phyloP scores from a whole-genome alignment of 2,329 filamentous ascomycete genomes.

The Huntiella bhutanensis region DNA sequence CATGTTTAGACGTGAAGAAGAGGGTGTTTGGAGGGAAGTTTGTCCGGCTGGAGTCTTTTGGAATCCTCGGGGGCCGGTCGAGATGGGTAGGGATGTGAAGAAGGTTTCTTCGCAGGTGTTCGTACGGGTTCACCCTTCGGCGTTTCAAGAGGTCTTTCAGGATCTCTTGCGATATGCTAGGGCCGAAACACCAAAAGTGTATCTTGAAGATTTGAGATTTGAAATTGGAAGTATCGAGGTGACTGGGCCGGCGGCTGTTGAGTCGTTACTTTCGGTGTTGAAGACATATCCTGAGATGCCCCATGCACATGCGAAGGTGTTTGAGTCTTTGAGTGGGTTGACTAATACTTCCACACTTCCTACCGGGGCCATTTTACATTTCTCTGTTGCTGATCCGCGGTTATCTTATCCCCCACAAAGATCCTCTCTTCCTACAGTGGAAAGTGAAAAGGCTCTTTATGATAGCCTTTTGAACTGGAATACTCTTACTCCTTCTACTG shows the following conservation, averaged over 20 bases:
- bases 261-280: constrained; percentile 53
- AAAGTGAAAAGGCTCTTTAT: constrained; percentile 24
- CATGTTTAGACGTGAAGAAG: constrained; percentile 32
- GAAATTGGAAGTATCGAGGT: constrained; percentile 43
- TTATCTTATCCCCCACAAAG: constrained; percentile 55
- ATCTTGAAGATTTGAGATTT: constrained; percentile 49
- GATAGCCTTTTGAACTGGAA: constrained; percentile 50
- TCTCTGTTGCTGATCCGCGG: constrained; percentile 61
- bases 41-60: constrained; percentile 59
- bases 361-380: constrained; percentile 47
- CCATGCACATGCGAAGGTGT: constrained; percentile 30
- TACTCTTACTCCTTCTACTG: constrained; percentile 17
- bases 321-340: constrained; percentile 34
- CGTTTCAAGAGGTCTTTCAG: constrained; percentile 51
- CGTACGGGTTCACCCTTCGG: constrained; percentile 65
- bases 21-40: constrained; percentile 35
- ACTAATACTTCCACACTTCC: constrained; percentile 55
- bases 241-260: constrained; percentile 53
- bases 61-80: constrained; percentile 25
- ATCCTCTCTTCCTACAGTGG: constrained; percentile 20
- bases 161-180: constrained; percentile 39
- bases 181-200: constrained; percentile 40
- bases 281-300: constrained; percentile 20
- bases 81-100: constrained; percentile 12
- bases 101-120: constrained; percentile 28